These are phyloP conservation scores for Bathelium albidoporum DNA, from an alignment of 495 filamentous ascomycete genomes.

Conservation along the genomic window DNA sequence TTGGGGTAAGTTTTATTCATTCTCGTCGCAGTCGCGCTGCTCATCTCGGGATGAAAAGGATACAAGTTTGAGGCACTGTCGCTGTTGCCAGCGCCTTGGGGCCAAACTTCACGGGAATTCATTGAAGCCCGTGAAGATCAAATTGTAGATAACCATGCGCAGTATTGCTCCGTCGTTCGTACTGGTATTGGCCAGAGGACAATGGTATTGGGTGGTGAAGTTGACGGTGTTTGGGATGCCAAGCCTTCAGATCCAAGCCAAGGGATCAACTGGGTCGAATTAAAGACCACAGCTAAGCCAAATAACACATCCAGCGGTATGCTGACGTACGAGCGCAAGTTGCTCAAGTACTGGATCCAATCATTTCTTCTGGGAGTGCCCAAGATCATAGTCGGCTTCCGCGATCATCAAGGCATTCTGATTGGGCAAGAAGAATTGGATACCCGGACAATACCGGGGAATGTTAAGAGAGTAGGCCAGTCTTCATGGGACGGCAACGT, in stretches of 20 bases:
- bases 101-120: constrained; percentile 52
- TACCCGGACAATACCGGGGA: constrained; percentile 62
- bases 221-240: constrained; percentile 85
- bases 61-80: constrained; percentile 94
- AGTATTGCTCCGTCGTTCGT: constrained; percentile 87
- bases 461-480: constrained; percentile 53
- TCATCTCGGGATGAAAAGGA: constrained; percentile 45
- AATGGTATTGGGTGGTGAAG: constrained; percentile 83
- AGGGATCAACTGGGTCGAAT: constrained; percentile 82
- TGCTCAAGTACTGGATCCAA: constrained; percentile 93
- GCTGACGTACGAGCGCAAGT: constrained; percentile 72
- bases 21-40: not conserved
- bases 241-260: constrained; percentile 55
- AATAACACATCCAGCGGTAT: constrained; percentile 41
- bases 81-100: constrained; percentile 63
- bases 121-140: constrained; percentile 66
- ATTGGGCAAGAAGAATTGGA: constrained; percentile 62
- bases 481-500: constrained; percentile 76
- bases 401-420: constrained; percentile 62
- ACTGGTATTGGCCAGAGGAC: constrained; percentile 67
- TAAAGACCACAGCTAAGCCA: constrained; percentile 79
- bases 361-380: constrained; percentile 90
- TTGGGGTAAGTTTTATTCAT: constrained; percentile 40
- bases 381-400: constrained; percentile 83
- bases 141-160: constrained; percentile 73